These are phyloP conservation scores for Metschnikowia santaceciliae DNA, from an alignment of 805 yeast species.

Conservation along the genomic window DNA sequence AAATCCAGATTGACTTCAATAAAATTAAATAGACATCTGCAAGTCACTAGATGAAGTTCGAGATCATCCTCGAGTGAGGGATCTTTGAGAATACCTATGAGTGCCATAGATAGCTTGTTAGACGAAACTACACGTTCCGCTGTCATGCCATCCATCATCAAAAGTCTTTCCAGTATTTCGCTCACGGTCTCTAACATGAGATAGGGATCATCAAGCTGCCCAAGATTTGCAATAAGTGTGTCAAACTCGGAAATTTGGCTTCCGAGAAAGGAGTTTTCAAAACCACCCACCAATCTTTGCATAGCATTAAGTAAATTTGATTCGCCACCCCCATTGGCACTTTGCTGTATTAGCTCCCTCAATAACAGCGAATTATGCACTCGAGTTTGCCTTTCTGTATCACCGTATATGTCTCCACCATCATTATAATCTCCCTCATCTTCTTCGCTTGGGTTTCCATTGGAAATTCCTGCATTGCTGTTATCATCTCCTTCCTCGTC, in stretches of 20 bases:
- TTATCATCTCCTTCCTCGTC: slow-evolving; percentile 2
- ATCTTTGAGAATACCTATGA: slow-evolving; percentile 56
- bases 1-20: slow-evolving; percentile 70
- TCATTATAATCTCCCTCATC: slow-evolving; percentile 12
- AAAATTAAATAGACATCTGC: slow-evolving; percentile 78
- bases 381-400: neutral
- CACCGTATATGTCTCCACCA: slow-evolving; percentile 3
- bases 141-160: slow-evolving; percentile 63
- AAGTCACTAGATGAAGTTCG: slow-evolving; percentile 79
- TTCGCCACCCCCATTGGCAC: neutral
- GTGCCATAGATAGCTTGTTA: slow-evolving; percentile 46
- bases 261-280: slow-evolving; percentile 18
- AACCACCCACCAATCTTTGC: slow-evolving; percentile 33
- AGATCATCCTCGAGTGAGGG: slow-evolving; percentile 58
- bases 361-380: slow-evolving; percentile 1
- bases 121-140: slow-evolving; percentile 66
- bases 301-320: slow-evolving; percentile 29
- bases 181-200: slow-evolving; percentile 59
- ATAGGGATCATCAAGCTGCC: slow-evolving; percentile 53
- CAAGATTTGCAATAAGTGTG: slow-evolving; percentile 34
- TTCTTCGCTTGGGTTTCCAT: slow-evolving; percentile 10
- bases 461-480: neutral
- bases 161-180: slow-evolving; percentile 57
- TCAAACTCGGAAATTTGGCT: slow-evolving; percentile 26
- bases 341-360: slow-evolving; percentile 10